Evolutionary conservation across 2,329 filamentous ascomycete species (phyloP).

Genomic region (Aspergillus proliferans): DNA sequence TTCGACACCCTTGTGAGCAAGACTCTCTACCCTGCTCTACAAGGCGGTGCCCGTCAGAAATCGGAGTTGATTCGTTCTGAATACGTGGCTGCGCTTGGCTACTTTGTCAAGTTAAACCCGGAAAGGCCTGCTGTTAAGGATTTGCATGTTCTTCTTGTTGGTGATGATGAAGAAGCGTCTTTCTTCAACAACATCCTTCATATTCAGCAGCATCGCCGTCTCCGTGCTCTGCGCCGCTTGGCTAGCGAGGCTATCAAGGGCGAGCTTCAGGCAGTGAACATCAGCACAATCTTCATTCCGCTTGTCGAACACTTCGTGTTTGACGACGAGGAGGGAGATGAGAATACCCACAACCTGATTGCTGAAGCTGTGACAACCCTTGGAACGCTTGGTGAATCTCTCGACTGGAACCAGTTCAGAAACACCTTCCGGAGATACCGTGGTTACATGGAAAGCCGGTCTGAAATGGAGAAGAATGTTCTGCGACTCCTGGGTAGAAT

Average conservation of each 20-base stretch:
- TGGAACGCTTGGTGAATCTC: constrained; percentile 62
- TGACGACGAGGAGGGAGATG: constrained; percentile 66
- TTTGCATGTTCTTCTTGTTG: constrained; percentile 63
- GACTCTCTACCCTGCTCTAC: constrained; percentile 68
- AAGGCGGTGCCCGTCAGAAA: constrained; percentile 65
- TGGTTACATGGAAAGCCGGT: constrained; percentile 71
- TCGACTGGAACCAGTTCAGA: constrained; percentile 89
- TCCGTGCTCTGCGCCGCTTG: constrained; percentile 74
- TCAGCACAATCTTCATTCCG: constrained; percentile 82
- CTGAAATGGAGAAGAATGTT: constrained; percentile 77
- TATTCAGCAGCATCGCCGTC: constrained; percentile 77
- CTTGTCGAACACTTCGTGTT: constrained; percentile 93
- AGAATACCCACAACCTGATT: constrained; percentile 68
- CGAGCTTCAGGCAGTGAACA: constrained; percentile 66
- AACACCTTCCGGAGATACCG: constrained; percentile 78
- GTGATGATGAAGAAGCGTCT: constrained; percentile 68
- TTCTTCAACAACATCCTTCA: constrained; percentile 93
- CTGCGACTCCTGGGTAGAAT: constrained; percentile 75
- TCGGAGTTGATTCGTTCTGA: constrained; percentile 84
- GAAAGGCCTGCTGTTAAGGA: constrained; percentile 67
- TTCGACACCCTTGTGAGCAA: constrained; percentile 56
- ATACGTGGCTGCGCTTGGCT: constrained; percentile 71
- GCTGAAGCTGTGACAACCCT: constrained; percentile 82
- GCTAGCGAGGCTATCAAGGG: constrained; percentile 60
- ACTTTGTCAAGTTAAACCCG: constrained; percentile 65